Evolutionary conservation across 306 rosid species (phyloP).

Genomic region (Pyrus pyrifolia): DNA sequence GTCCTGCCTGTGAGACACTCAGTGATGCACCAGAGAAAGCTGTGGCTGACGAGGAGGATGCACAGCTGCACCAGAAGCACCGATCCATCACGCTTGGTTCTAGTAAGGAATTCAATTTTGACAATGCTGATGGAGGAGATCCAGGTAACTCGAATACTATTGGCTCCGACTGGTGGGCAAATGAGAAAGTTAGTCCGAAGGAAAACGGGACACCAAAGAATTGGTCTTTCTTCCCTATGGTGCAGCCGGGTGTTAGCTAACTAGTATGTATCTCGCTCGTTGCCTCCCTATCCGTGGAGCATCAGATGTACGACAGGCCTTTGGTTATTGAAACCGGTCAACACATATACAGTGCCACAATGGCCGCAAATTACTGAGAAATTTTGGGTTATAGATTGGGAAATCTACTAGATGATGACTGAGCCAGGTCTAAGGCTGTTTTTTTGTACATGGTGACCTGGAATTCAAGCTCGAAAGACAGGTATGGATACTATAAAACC

Average conservation of each 20-base stretch:
- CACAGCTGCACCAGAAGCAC: conserved; percentile 38
- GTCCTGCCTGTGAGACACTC: conserved; percentile 34
- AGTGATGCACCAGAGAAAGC: conserved; percentile 24
- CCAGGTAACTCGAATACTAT: conserved; percentile 35
- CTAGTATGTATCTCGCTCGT: conserved; percentile 9
- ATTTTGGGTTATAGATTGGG: not conserved
- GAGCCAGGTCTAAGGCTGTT: conserved; percentile 10
- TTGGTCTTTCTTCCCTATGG: conserved; percentile 85
- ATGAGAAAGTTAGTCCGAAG: conserved; percentile 58
- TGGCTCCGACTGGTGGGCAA: conserved; percentile 85
- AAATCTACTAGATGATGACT: not conserved
- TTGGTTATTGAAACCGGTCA: not conserved
- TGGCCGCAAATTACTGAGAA: conserved; percentile 25
- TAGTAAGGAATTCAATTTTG: conserved; percentile 79
- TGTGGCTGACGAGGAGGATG: conserved; percentile 28
- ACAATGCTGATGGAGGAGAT: conserved; percentile 67
- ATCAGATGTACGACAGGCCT: not conserved
- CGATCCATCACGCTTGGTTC: conserved; percentile 54
- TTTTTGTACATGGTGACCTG: conserved; percentile 10
- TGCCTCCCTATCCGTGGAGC: conserved; percentile 19
- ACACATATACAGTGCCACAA: not conserved
- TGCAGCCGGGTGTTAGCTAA: conserved; percentile 59
- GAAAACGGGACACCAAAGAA: conserved; percentile 40
- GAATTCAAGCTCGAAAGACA: not conserved
- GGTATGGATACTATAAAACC: not conserved